Conservation (phyloP, 495 filamentous ascomycete genomes). For the Massariosphaeria phaeospora region DNA sequence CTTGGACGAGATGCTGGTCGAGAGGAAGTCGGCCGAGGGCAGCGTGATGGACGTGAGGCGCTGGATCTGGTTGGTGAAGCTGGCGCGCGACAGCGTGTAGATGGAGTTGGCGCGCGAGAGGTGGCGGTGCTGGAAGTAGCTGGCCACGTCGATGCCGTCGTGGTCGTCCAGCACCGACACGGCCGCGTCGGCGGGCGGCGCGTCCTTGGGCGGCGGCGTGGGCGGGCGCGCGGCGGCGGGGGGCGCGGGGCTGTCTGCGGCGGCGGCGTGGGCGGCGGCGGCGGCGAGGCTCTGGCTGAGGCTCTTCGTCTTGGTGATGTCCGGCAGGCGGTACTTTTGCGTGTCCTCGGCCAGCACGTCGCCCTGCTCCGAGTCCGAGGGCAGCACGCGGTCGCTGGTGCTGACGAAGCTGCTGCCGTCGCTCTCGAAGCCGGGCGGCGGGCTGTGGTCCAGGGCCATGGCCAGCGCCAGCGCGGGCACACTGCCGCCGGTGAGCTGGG, state of each 20-base stretch:
- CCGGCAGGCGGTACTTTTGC: constrained; percentile 60
- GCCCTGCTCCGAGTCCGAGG: constrained; percentile 41
- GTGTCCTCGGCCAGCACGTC: constrained; percentile 53
- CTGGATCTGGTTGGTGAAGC: constrained; percentile 84
- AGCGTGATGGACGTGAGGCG: constrained; percentile 80
- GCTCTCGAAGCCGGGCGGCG: constrained; percentile 36
- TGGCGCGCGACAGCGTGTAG: constrained; percentile 81
- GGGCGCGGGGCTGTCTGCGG: not conserved
- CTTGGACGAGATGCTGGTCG: constrained; percentile 74
- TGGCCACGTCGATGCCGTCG: constrained; percentile 45
- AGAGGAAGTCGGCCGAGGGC: constrained; percentile 74
- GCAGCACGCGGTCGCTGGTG: constrained; percentile 36
- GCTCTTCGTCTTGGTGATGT: constrained; percentile 59
- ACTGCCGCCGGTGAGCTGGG: constrained; percentile 43
- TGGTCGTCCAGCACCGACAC: constrained; percentile 39
- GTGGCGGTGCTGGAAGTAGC: constrained; percentile 50
- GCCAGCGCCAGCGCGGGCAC: constrained; percentile 31
- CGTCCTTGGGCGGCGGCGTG: constrained; percentile 40
- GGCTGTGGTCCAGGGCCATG: constrained; percentile 31
- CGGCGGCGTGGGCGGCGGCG: constrained; percentile 2
- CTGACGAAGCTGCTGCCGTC: constrained; percentile 39
- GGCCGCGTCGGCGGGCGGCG: constrained; percentile 46
- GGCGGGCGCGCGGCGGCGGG: constrained; percentile 7
- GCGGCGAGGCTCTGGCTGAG: constrained; percentile 36
- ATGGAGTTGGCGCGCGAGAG: constrained; percentile 65